A percentile compares a stretch with the other conserved stretches of the same genome.
Evolutionary conservation across 192 early-diverging fungal genomes (phyloP).

Genomic region (Dispira simplex): DNA sequence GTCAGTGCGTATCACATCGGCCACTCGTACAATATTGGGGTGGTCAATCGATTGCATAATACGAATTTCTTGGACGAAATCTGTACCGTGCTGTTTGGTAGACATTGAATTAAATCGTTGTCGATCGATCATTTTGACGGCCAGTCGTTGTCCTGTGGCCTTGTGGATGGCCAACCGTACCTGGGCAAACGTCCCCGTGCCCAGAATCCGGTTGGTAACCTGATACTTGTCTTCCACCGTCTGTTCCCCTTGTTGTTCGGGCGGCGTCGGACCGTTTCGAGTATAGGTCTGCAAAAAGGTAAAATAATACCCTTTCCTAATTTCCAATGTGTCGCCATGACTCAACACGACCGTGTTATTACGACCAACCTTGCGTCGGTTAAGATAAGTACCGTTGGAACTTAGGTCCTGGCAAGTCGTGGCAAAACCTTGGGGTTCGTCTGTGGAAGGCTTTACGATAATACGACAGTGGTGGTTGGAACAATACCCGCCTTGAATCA

Average conservation of each 20-base stretch:
- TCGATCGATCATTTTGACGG: slow-evolving; percentile 80
- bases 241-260: slow-evolving; percentile 11
- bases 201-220: slow-evolving; percentile 24
- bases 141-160: slow-evolving; percentile 45
- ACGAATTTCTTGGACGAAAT: slow-evolving; percentile 55
- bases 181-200: slow-evolving; percentile 61
- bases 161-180: slow-evolving; percentile 51
- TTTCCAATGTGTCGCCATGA: slow-evolving; percentile 40
- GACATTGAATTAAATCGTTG: slow-evolving; percentile 42
- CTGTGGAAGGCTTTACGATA: slow-evolving; percentile 16
- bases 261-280: not conserved
- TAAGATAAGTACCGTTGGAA: slow-evolving; percentile 40
- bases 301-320: slow-evolving; percentile 20
- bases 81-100: slow-evolving; percentile 58
- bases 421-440: slow-evolving; percentile 18
- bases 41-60: slow-evolving; percentile 55
- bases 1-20: slow-evolving; percentile 39
- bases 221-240: slow-evolving; percentile 24
- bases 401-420: slow-evolving; percentile 35
- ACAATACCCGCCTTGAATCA: slow-evolving; percentile 24
- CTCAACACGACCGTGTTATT: slow-evolving; percentile 32
- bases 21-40: slow-evolving; percentile 53
- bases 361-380: slow-evolving; percentile 34
- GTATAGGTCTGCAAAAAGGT: not conserved
- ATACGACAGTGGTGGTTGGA: slow-evolving; percentile 34